phyloP scores from a whole-genome alignment of 495 filamentous ascomycete species.

The Chlorociboria aeruginascens region DNA sequence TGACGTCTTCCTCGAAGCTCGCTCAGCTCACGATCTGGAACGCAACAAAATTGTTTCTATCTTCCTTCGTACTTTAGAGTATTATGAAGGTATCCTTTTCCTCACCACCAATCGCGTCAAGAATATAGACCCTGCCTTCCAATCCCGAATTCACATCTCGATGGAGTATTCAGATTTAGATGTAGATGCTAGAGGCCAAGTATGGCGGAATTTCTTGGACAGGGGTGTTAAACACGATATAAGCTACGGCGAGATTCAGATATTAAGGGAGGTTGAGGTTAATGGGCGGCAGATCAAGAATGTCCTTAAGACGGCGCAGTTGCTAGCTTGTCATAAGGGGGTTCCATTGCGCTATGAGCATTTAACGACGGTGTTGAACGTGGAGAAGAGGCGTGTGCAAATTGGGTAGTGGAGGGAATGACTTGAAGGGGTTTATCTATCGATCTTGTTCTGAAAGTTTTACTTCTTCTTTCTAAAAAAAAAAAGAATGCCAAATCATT shows the following conservation, averaged over 20 bases:
- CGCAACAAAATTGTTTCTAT: slow-evolving; percentile 17
- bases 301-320: slow-evolving; percentile 15
- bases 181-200: background rate
- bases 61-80: slow-evolving; percentile 18
- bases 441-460: no score
- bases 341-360: slow-evolving; percentile 5
- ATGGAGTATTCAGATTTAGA: slow-evolving; percentile 12
- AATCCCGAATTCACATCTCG: slow-evolving; percentile 12
- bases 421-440: no score
- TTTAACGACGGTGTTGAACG: slow-evolving; percentile 10
- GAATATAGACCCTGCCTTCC: slow-evolving; percentile 15
- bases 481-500: no score
- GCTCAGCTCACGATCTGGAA: slow-evolving; percentile 12
- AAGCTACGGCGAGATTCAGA: slow-evolving; percentile 3
- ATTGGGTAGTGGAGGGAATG: no score
- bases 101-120: slow-evolving; percentile 15
- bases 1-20: slow-evolving; percentile 27
- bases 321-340: slow-evolving; percentile 10
- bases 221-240: slow-evolving; percentile 5
- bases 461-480: no score
- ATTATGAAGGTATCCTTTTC: slow-evolving; percentile 17
- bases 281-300: slow-evolving; percentile 21
- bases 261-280: slow-evolving; percentile 8
- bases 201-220: slow-evolving; percentile 13
- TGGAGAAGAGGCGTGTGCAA: slow-evolving; percentile 1